Evolutionary conservation across 306 rosid genomes (phyloP), one percentile per base, ranked within the genome.

Genomic region (Quercus alba): DNA sequence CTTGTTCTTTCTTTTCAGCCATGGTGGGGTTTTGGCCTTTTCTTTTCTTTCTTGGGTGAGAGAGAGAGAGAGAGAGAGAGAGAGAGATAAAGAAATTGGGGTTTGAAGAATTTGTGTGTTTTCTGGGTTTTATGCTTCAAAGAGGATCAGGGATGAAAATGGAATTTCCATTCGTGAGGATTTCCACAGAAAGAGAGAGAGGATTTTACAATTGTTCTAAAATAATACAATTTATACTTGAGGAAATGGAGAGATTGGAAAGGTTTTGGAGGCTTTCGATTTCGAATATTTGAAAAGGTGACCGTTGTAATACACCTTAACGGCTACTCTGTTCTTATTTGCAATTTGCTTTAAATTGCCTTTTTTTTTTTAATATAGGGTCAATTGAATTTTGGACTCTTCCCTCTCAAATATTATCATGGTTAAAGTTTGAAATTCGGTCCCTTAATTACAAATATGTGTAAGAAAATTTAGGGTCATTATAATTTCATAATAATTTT

Each of bases 1-100:
- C 85, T 49, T 79, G 78, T 41, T 79, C 79, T 67, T 74, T 59
- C 77, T 21, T 80, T 75, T 70, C 28, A n/a, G 64, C 87, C 92
- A 89, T 89, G 61, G 55, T 46, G 41, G 55, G 31, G 54, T 14
- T 11, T 69, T 18, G 51, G 26, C 51, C 56, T 61, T 58, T 59
- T 31, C 56, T 41, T n/a, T 54, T 75, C 35, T 74, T 54, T 67
- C 35, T 59, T 54, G 21, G 21, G 7, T 52, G 77, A 74, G 70
- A 23, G 12, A 44, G 52, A 46, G 12, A 41, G 52, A 46, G 26
- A 25, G 77, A 23, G 61, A 31, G 69, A 67, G 35, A 49, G 33
- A 52, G 14, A 44, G 3, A 44, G 52, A 46, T 0, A 21, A 1
- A 12, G 30, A 10, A 3, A 21, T 23, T 28, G 38, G 15, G 12